Base-by-base conservation (phyloP, 2,329 filamentous ascomycete genomes). In the Botryotinia narcissicola region DNA sequence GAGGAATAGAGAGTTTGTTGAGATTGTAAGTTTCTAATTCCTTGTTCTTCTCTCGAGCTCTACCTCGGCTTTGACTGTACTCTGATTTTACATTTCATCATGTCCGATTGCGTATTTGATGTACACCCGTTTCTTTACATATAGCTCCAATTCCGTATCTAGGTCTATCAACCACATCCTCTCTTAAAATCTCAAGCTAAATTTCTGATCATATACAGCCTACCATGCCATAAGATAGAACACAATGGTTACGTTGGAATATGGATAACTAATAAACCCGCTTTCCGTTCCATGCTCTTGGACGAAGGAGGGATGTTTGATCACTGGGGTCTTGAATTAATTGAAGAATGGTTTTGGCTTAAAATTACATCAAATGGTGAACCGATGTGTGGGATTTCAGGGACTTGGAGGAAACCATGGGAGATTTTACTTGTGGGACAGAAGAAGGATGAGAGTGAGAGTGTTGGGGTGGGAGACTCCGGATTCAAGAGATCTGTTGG, bases 311-410 rank as follows among this genome's bases (percentile, higher is more conserved):
- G 90, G 1, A 76, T 95, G 3, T 91, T 95, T 76, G 85, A 87
- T 10, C 81, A 84, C 48, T 94, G 91, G 91, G 90, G 89, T 37
- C 82, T 95, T 0, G 86, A 90, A 70, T 79, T 89, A 18, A 84
- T 88, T 0, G 88, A 90, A 67, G 91, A 95, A 80, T 95, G 93
- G 92, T 86, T 90, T 3, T 96, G 93, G 93, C 81, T 95, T 67
- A 96, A 96, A 81, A 86, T 92, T 18, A 93, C 93, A 0, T 81
- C 81, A 0, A 76, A 81, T 0, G 93, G 93, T 0, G 88, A 92
- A 79, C 90, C 92, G 0, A 84, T 94, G 42, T 46, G 20, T 67
- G 29, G 40, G 5, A 59, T 67, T n/a, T 86, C 90, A 46, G 88
- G 88, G 5, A 75, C 81, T 3, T 93, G 90, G 90, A 86, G 92